Evolutionary conservation across 2,329 filamentous ascomycete genomes (phyloP).

Genomic region (Ceratocystiopsis brevicomis): DNA sequence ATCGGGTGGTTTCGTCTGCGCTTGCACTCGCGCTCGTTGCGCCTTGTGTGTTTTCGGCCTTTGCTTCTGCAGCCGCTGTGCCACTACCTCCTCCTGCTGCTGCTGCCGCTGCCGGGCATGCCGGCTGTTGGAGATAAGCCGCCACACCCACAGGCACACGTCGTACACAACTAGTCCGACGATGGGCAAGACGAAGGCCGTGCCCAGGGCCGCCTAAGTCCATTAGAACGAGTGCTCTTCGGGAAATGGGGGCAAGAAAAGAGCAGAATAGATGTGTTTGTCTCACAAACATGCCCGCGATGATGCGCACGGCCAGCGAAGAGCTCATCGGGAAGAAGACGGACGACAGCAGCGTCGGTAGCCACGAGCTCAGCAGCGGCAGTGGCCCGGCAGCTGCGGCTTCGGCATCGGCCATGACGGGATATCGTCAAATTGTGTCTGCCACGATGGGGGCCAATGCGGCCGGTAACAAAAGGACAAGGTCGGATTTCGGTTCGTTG

Average conservation of each 20-base stretch:
- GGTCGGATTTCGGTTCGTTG: no score
- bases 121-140: slow-evolving; percentile 17
- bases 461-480: no score
- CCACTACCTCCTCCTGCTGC: neutral
- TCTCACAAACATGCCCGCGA: slow-evolving; percentile 9
- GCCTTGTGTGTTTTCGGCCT: neutral
- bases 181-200: slow-evolving; percentile 28
- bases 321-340: slow-evolving; percentile 7
- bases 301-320: slow-evolving; percentile 5
- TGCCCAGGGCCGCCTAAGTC: slow-evolving; percentile 23
- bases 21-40: neutral
- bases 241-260: neutral
- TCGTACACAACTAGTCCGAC: slow-evolving; percentile 30
- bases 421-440: no score
- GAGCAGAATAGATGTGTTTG: no score
- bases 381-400: neutral
- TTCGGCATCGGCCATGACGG: no score
- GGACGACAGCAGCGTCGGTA: slow-evolving; percentile 2
- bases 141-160: slow-evolving; percentile 33
- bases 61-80: neutral
- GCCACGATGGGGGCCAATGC: no score
- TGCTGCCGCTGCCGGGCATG: neutral
- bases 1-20: neutral
- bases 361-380: slow-evolving; percentile 5
- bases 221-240: neutral